Conservation (phyloP, 2,329 filamentous ascomycete species). For the Colletotrichum destructivum region DNA sequence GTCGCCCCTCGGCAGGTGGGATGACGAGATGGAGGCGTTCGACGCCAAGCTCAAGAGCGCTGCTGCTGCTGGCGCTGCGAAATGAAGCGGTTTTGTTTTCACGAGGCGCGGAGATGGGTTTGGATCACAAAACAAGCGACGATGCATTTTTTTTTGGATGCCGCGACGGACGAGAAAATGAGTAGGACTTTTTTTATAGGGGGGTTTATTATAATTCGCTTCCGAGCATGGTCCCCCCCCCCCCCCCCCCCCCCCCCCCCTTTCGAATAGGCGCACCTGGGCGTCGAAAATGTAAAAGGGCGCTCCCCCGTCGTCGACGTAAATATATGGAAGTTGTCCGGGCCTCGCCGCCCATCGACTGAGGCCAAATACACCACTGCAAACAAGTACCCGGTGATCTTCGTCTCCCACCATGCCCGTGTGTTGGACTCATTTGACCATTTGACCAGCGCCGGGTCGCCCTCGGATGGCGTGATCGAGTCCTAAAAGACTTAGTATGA, state of each 20-base stretch:
- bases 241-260: too few relatives aligned
- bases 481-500: constrained; percentile 41
- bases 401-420: not conserved
- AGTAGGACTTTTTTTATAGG: constrained; percentile 5
- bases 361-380: not conserved
- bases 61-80: constrained; percentile 2
- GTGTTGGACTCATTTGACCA: not conserved
- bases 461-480: not conserved
- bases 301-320: not conserved
- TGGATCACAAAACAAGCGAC: constrained; percentile 16
- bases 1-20: constrained; percentile 65
- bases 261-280: not conserved
- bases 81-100: constrained; percentile 1
- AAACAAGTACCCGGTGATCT: too few relatives aligned
- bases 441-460: not conserved
- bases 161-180: not conserved
- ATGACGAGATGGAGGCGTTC: constrained; percentile 70
- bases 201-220: constrained; percentile 11
- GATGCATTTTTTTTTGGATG: constrained; percentile 3
- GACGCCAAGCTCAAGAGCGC: constrained; percentile 51
- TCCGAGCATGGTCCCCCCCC: constrained; percentile 1
- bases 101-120: not conserved
- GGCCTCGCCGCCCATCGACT: not conserved
- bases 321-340: constrained; percentile 24
- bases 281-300: constrained; percentile 7